Conservation (phyloP, 2,329 filamentous ascomycete species). For the Pseudogymnoascus sp. region DNA sequence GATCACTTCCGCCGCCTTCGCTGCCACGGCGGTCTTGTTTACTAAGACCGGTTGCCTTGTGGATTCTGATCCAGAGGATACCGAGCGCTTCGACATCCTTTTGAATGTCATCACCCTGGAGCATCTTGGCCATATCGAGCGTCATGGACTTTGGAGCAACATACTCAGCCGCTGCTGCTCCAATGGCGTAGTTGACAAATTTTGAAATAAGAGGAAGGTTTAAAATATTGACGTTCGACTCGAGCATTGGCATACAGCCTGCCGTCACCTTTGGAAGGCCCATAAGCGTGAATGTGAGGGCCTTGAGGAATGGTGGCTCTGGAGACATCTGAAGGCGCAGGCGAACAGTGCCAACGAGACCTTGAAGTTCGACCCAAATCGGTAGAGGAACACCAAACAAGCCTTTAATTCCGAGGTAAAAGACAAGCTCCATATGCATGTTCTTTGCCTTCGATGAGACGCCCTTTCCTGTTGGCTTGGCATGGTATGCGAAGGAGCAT, state of each 20-base stretch:
- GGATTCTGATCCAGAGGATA: conserved; percentile 85
- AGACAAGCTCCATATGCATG: conserved; percentile 94
- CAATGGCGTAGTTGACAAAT: conserved; percentile 94
- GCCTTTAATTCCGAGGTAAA: conserved; percentile 84
- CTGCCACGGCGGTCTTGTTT: conserved; percentile 83
- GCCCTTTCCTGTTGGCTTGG: conserved; percentile 61
- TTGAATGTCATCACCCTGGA: conserved; percentile 83
- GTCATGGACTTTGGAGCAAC: conserved; percentile 93
- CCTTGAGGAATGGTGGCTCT: conserved; percentile 86
- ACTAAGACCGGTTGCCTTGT: conserved; percentile 77
- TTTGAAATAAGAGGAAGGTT: conserved; percentile 90
- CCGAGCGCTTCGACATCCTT: conserved; percentile 83
- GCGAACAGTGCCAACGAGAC: conserved; percentile 80
- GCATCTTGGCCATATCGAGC: conserved; percentile 80
- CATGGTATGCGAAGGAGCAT: conserved; percentile 83
- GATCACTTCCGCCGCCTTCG: conserved; percentile 80
- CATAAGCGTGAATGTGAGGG: conserved; percentile 88
- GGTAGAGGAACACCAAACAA: conserved; percentile 54
- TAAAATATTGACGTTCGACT: conserved; percentile 80
- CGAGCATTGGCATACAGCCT: conserved; percentile 86
- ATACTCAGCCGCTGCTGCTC: conserved; percentile 78
- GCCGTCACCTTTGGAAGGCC: conserved; percentile 83
- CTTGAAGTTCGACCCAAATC: conserved; percentile 68
- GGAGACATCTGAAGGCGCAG: conserved; percentile 78
- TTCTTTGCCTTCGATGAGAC: conserved; percentile 79